These are phyloP conservation scores for Lipomyces starkeyi DNA, from an alignment of 805 yeast species.

Conservation along the genomic window DNA sequence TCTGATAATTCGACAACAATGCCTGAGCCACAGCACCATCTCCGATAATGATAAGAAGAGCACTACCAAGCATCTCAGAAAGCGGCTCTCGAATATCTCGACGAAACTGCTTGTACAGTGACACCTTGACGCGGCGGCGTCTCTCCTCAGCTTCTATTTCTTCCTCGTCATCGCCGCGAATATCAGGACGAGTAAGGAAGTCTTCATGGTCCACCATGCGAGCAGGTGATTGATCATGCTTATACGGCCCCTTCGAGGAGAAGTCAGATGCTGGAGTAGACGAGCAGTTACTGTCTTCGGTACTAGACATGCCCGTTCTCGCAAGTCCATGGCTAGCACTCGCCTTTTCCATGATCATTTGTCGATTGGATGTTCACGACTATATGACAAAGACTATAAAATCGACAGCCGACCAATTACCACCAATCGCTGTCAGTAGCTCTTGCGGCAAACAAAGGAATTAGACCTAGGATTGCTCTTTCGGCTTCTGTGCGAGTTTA, in stretches of 20 bases:
- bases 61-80: slow-evolving; percentile 60
- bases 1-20: slow-evolving; percentile 47
- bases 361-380: background rate
- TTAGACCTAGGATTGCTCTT: no score
- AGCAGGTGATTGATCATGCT: background rate
- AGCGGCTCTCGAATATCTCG: slow-evolving; percentile 53
- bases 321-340: background rate
- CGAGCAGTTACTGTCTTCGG: slow-evolving; percentile 8
- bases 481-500: no score
- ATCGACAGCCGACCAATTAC: no score
- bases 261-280: slow-evolving; percentile 1
- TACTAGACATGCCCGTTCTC: background rate
- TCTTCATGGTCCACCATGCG: slow-evolving; percentile 12
- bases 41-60: slow-evolving; percentile 55
- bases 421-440: no score
- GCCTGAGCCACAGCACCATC: slow-evolving; percentile 58
- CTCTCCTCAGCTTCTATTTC: slow-evolving; percentile 20
- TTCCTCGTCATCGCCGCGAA: slow-evolving; percentile 25
- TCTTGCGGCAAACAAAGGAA: no score
- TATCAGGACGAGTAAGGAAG: slow-evolving; percentile 27
- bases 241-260: background rate
- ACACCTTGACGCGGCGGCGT: slow-evolving; percentile 6
- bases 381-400: no score
- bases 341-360: background rate
- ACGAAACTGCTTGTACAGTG: slow-evolving; percentile 25